Conservation (phyloP, 2,329 filamentous ascomycete genomes). For the Colletotrichum acutatum region DNA sequence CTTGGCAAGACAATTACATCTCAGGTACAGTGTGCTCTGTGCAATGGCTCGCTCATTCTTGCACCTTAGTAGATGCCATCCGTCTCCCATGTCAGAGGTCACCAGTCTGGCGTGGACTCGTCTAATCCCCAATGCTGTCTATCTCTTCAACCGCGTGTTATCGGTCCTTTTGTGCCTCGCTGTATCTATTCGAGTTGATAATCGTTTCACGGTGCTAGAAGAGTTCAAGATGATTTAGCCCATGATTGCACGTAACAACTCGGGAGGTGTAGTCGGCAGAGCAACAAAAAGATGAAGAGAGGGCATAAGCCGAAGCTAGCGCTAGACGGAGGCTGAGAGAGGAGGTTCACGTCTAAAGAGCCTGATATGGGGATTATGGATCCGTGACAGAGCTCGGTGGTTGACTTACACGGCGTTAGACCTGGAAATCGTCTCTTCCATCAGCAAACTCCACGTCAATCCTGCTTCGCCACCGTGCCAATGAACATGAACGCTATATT, state of each 20-base stretch:
- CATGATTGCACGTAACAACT: not conserved
- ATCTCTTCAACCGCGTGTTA: not conserved
- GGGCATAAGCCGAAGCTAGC: not conserved
- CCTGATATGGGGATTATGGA: not conserved
- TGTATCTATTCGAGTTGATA: not conserved
- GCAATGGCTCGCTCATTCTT: not conserved
- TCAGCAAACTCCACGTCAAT: slow-evolving; percentile 15
- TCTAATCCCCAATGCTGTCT: too few species aligned
- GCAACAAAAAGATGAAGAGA: not conserved
- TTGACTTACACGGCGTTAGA: not conserved
- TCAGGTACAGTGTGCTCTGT: not conserved
- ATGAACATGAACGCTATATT: not conserved
- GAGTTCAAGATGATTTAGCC: not conserved
- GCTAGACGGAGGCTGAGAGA: not conserved
- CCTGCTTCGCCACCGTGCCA: not conserved
- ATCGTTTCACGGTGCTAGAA: too few species aligned
- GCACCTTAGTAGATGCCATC: not conserved
- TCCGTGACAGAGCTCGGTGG: not conserved
- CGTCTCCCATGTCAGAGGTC: not conserved
- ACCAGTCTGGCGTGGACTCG: not conserved
- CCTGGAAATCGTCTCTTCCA: slow-evolving; percentile 4
- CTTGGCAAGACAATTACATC: not conserved
- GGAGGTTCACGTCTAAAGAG: not conserved
- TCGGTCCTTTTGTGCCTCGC: not conserved
- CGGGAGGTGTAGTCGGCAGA: too few species aligned